These are phyloP conservation scores for Sphaerulina vaccinii DNA, from an alignment of 2,329 filamentous ascomycete species.

Conservation along the genomic window DNA sequence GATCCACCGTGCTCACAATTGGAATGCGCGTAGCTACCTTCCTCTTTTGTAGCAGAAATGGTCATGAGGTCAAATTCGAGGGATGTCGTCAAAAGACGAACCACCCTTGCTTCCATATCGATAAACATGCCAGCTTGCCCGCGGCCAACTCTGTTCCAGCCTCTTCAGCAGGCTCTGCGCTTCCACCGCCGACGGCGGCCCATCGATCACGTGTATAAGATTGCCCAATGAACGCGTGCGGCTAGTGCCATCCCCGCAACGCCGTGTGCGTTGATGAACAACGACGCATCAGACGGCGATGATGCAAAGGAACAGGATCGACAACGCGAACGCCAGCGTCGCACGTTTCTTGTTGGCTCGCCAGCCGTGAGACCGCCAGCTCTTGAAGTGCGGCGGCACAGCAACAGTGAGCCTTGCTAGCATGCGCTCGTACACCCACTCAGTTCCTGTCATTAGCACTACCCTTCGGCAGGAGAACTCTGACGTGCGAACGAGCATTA, in stretches of 20 bases:
- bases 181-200: too few species aligned
- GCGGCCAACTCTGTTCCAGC: too few species aligned
- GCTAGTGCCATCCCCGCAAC: too few species aligned
- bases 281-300: too few species aligned
- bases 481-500: constrained; percentile 5
- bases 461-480: not conserved
- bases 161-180: too few species aligned
- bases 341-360: not conserved
- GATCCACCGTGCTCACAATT: not conserved
- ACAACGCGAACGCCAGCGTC: not conserved
- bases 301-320: too few species aligned
- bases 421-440: too few species aligned
- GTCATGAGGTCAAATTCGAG: not conserved
- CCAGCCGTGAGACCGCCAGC: not conserved
- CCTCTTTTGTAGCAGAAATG: not conserved
- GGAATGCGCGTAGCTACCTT: not conserved
- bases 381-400: constrained; percentile 1
- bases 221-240: too few species aligned
- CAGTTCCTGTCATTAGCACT: too few species aligned
- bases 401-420: too few species aligned
- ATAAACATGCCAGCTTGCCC: too few species aligned
- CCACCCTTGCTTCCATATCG: not conserved
- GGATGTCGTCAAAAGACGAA: not conserved
- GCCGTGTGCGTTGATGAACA: not conserved
- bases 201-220: too few species aligned